A percentile compares a stretch with the other conserved stretches of the same genome.
These are phyloP conservation scores for Cudoniella acicularis DNA, from an alignment of 495 filamentous ascomycete species.

Conservation along the genomic window DNA sequence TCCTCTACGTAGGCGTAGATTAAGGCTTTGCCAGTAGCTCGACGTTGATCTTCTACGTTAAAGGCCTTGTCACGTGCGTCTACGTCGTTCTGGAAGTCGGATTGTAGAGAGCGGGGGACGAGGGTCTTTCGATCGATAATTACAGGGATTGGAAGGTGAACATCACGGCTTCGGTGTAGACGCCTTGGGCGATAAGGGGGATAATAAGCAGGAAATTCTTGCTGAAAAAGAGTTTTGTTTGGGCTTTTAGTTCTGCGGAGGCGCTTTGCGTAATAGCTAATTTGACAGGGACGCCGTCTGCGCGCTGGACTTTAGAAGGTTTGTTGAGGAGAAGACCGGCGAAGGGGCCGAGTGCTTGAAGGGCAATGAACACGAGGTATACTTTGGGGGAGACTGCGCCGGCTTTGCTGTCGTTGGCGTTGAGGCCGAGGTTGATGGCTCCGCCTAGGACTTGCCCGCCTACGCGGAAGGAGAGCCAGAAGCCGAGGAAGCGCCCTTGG, in stretches of 20 bases:
- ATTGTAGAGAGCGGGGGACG: too few relatives aligned
- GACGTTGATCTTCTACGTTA: too few relatives aligned
- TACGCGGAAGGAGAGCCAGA: conserved; percentile 60
- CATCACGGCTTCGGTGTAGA: conserved; percentile 59
- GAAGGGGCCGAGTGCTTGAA: conserved; percentile 55
- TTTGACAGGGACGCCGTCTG: conserved; percentile 50
- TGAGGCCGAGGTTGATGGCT: conserved; percentile 59
- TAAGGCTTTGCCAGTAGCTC: too few relatives aligned
- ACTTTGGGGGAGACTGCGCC: conserved; percentile 61
- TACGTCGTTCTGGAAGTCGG: too few relatives aligned
- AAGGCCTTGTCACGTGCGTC: too few relatives aligned
- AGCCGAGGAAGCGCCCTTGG: conserved; percentile 54
- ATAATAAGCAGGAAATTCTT: conserved; percentile 54
- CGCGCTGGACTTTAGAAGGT: conserved; percentile 52
- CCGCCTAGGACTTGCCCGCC: conserved; percentile 62
- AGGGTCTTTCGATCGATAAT: too few relatives aligned
- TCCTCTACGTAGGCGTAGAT: too few relatives aligned
- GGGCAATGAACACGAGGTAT: conserved; percentile 56
- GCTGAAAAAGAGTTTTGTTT: conserved; percentile 45
- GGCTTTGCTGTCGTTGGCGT: conserved; percentile 45
- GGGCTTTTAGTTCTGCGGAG: conserved; percentile 49
- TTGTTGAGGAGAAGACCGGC: conserved; percentile 49
- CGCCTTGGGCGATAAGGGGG: conserved; percentile 57
- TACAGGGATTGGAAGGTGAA: conserved; percentile 57
- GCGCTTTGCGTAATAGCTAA: conserved; percentile 44